Evolutionary conservation across 768 basidiomycete species (phyloP), one percentile per base, ranked within the genome.

Genomic region (Cystofilobasidium bisporidii): DNA sequence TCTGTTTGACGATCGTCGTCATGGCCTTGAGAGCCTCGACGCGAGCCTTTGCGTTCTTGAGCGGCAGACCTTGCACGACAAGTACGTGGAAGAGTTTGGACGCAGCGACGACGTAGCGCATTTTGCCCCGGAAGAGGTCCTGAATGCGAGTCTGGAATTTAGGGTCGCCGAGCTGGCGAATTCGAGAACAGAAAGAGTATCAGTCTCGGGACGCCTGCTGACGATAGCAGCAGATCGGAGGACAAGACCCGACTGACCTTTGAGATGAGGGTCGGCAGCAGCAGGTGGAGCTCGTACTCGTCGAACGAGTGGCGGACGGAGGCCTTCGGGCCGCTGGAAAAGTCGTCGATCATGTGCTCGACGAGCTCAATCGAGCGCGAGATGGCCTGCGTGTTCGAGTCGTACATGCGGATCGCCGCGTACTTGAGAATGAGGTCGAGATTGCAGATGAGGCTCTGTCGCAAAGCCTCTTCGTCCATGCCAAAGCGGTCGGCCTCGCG

Each of bases 381-480:
- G 26, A 67, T 58, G n/a, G 70, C 32, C 57, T 72, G 71, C 5
- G 72, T 71, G 60, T 70, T 73, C 10, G 71, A 71, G 65, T 73
- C 72, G 62, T 94, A 87, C 28, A 86, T 82, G 72, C 89, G 88
- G 73, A 97, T 84, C 1, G 92, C 94, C 33, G 87, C 83, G 72
- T 98, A 99, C 81, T 98, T 98, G 74, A 98, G 79, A 1, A 88
- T 84, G 40, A 98, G 81, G 76, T 99, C 96, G 56, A 90, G 85
- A 74, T 91, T 97, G 32, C 90, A 88, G 53, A 94, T 73, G 66
- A 89, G 86, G 26, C 87, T 78, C 43, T 81, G 82, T 74, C 83
- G 83, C 24, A 86, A 75, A 59, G 83, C 81, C 15, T 81, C 82
- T 17, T 77, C 72, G 10, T 77, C 63, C 24, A 80, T 66, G 1